Evolutionary conservation across 768 basidiomycete genomes (phyloP), one percentile per base, ranked within the genome.

Genomic region (Pholiota conissans): DNA sequence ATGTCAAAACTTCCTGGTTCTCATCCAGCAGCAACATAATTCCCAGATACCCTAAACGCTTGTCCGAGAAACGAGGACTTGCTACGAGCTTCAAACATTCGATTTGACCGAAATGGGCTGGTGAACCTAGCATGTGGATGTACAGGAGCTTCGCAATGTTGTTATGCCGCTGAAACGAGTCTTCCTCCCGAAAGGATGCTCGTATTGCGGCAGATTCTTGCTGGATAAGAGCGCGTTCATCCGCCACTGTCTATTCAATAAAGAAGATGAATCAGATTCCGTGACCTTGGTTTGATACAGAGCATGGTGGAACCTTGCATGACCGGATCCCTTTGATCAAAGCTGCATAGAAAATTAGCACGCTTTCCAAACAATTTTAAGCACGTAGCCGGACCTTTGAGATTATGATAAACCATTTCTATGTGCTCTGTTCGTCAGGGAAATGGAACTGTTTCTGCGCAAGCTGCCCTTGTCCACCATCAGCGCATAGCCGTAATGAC

Each of bases 71-170:
- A 47, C 95, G 83, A 14, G 95, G 94, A 68, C 93, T 93, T 29
- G 95, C 95, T 35, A 97, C 95, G 45, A 95, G 86, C 71, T 94
- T 95, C 64, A 95, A 77, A 74, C 94, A 95, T 78, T 96, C 94
- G 71, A 99, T 98, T 80, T 99, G 97, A 52, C 96, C 97, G 70
- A 98, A 99, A 72, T 99, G 97, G 28, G 97, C 97, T 8, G 95
- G 93, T 45, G 95, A 98, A 55, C 97, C 97, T 35, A 97, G 87
- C 95, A 99, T 98, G 71, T 96, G 93, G 75, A 97, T 97, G 77
- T 99, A 98, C 59, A 99, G 86, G 22, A 98, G 84, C 71, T 98
- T 98, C 57, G 95, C 96, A 69, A 99, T 88, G 74, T 95, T 98
- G 80, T 98, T 91, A 72, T 99, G 91, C 53, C 97, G 88, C 56